Base-by-base conservation (phyloP, 768 basidiomycete genomes). In the Trametes elegans region DNA sequence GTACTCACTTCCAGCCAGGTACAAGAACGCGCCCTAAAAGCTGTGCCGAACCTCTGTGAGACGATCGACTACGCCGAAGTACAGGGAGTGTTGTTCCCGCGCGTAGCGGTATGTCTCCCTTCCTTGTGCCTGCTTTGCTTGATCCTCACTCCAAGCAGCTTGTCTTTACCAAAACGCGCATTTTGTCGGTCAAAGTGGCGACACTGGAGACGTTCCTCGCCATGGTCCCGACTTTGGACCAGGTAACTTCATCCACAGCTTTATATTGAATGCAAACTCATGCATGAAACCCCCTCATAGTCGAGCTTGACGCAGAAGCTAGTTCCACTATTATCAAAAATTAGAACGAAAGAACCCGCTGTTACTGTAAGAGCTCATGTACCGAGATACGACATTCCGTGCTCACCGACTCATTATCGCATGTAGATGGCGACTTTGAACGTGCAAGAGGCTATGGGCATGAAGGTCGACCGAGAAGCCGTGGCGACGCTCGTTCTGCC, bases 401-500 rank as follows among this genome's bases (percentile, higher is more conserved):
- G 11, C 9, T 35, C 34, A 18, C n/a, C n/a, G 19, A 18, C 16
- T 52, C 14, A 29, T 36, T 10, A 5, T 13, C n/a, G 16, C 53
- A 24, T 49, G 36, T 59, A 92, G 91, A 88, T 93, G 84, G 89
- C 89, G 2, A 93, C 92, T 0, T 74, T 93, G 35, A 81, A 80
- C 18, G 93, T 97, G 0, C 95, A 98, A 71, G 93, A 95, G 69
- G 92, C 92, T 0, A 98, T 96, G 94, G 94, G 95, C 8, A 80
- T 84, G 61, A 97, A 96, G 68, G 86, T 98, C 1, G 95, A 96
- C 62, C 82, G 93, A 44, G 93, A 95, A 71, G 92, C 94, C 9
- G 68, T 83, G 11, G 82, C 82, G 0, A 79, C 79, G 0, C 66
- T 82, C 14, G 81, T 85, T 3, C 68, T 85, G 6, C 83, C 83